phyloP scores from a whole-genome alignment of 2,329 filamentous ascomycete species.

The Ceratocystis huliohia region DNA sequence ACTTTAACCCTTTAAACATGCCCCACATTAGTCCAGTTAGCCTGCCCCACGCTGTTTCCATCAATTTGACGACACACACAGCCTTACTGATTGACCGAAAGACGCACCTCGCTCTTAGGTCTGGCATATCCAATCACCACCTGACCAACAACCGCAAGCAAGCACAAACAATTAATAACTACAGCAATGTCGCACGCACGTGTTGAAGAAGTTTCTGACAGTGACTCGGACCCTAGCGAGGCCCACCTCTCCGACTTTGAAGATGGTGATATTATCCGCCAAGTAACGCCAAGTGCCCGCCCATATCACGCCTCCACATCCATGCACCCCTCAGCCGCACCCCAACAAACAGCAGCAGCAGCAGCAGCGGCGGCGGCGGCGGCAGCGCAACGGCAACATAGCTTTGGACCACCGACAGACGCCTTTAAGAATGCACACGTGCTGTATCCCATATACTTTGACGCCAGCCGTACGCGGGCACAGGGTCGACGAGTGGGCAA shows the following conservation, averaged over 20 bases:
- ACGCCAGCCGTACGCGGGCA: conserved; percentile 57
- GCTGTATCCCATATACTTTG: conserved; percentile 94
- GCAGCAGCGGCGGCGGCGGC: too few relatives aligned
- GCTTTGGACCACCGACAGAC: conserved; percentile 31
- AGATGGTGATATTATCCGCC: conserved; percentile 44
- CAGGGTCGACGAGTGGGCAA: conserved; percentile 68
- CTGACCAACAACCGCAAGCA: conserved; percentile 9
- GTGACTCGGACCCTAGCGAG: conserved; percentile 78
- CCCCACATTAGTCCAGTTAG: background rate
- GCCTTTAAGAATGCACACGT: conserved; percentile 69
- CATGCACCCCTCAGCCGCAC: conserved; percentile 26
- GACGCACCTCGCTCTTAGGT: conserved; percentile 7
- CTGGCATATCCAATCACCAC: background rate
- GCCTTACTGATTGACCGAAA: background rate
- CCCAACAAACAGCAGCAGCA: background rate
- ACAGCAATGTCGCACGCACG: conserved; percentile 64
- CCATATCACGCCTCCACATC: conserved; percentile 17
- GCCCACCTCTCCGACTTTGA: conserved; percentile 60
- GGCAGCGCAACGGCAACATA: background rate
- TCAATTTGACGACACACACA: background rate
- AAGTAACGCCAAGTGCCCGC: conserved; percentile 2
- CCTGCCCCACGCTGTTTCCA: background rate
- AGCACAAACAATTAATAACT: conserved; percentile 2
- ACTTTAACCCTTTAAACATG: background rate
- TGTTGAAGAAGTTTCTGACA: conserved; percentile 86